Evolutionary conservation across 192 early-diverging fungal genomes (phyloP).

Genomic region (Chytriomyces hyalinus): DNA sequence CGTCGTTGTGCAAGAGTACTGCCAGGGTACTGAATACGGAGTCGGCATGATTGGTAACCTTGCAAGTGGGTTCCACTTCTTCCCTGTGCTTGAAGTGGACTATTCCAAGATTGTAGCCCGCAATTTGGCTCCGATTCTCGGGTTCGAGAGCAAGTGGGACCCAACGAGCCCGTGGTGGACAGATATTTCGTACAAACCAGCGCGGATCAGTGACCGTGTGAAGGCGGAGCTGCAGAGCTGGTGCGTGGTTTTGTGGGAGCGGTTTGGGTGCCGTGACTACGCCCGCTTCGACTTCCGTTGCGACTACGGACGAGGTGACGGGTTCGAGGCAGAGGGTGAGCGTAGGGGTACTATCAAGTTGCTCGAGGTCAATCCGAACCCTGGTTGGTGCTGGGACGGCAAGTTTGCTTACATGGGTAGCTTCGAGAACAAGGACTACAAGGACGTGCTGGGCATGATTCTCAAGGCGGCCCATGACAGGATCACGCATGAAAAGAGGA

Average conservation of each 20-base stretch:
- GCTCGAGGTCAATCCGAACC: constrained; percentile 64
- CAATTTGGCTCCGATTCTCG: constrained; percentile 59
- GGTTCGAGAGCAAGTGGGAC: constrained; percentile 65
- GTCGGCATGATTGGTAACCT: constrained; percentile 63
- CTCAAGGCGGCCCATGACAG: constrained; percentile 49
- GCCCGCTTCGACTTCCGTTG: constrained; percentile 60
- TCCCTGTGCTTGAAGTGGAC: constrained; percentile 62
- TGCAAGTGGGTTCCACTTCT: constrained; percentile 59
- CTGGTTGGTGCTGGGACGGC: constrained; percentile 68
- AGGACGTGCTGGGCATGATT: constrained; percentile 55
- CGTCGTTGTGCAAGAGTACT: constrained; percentile 61
- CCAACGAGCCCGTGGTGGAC: constrained; percentile 62
- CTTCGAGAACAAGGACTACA: constrained; percentile 49
- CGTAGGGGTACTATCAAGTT: constrained; percentile 52
- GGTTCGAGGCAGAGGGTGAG: constrained; percentile 29
- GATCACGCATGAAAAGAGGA: constrained; percentile 13
- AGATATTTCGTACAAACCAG: constrained; percentile 52
- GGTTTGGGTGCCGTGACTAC: constrained; percentile 61
- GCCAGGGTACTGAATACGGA: constrained; percentile 55
- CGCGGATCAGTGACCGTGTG: constrained; percentile 35
- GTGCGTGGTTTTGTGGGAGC: constrained; percentile 55
- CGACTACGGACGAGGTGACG: constrained; percentile 29
- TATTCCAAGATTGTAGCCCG: constrained; percentile 51
- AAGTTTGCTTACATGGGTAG: constrained; percentile 64
- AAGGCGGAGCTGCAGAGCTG: constrained; percentile 29